phyloP scores from a whole-genome alignment of 2,329 filamentous ascomycete species.

The Byssochlamys sp. region DNA sequence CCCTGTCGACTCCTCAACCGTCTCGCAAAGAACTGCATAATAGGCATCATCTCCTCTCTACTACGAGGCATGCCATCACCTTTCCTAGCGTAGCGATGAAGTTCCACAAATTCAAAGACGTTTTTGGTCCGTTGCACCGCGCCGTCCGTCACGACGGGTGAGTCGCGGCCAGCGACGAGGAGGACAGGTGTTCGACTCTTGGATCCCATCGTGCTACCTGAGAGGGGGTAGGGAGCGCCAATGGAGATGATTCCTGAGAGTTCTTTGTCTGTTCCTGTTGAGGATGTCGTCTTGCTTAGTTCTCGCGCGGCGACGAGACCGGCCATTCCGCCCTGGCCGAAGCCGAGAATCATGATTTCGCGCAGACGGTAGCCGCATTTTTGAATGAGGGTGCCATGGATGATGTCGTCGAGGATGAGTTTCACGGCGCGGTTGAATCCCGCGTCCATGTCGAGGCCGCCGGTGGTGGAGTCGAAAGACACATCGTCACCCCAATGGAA shows the following conservation, averaged over 20 bases:
- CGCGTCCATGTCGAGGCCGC: constrained; percentile 52
- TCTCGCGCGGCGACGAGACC: constrained; percentile 48
- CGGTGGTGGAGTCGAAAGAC: constrained; percentile 41
- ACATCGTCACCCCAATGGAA: constrained; percentile 65
- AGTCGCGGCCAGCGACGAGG: constrained; percentile 32
- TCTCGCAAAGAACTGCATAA: constrained; percentile 65
- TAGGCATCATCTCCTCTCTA: constrained; percentile 75
- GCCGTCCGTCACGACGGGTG: constrained; percentile 49
- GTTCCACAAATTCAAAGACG: constrained; percentile 57
- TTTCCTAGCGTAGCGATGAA: constrained; percentile 58
- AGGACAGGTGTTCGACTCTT: constrained; percentile 35
- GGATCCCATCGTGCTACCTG: constrained; percentile 15
- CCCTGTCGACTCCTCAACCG: constrained; percentile 35
- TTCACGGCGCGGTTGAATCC: constrained; percentile 46
- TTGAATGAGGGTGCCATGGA: constrained; percentile 43
- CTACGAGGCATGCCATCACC: constrained; percentile 75
- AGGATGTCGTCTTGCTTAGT: constrained; percentile 16
- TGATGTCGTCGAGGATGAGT: constrained; percentile 43
- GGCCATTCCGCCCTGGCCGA: constrained; percentile 57
- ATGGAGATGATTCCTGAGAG: constrained; percentile 35
- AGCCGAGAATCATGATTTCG: constrained; percentile 57
- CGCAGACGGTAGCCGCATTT: constrained; percentile 50
- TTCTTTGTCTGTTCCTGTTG: constrained; percentile 8
- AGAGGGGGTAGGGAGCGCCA: constrained; percentile 32
- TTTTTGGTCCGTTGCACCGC: constrained; percentile 55